Base-by-base conservation (phyloP, 208 protist genomes). In the Trypanosoma melophagium region DNA sequence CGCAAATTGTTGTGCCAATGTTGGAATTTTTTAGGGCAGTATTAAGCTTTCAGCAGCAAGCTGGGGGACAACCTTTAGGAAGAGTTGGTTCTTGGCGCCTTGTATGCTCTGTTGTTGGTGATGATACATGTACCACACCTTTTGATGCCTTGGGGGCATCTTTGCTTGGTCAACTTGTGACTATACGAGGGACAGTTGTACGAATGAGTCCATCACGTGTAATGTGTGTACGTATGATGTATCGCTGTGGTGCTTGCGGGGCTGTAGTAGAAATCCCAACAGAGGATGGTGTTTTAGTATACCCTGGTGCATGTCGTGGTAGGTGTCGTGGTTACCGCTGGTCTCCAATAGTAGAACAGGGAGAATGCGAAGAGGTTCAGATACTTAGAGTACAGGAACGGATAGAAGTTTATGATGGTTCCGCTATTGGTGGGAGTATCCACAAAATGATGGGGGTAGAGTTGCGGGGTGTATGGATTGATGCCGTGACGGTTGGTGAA, bases 291-390 rank as follows among this genome's bases (percentile, higher is more conserved):
- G 73, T 92, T 58, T 58, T 95, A 59, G 71, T 80, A 38, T 95
- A 86, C 68, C 89, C 89, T 0, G 79, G 83, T 0, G 53, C 80
- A 22, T 95, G 89, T 68, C 52, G 64, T 31, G 81, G 80, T 17
- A 67, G 79, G 22, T 95, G 89, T 62, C 77, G 81, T 21, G 89
- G 89, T 10, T 93, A 89, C 74, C 81, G 78, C 62, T 95, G 85
- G 84, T 40, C 55, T 1, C 84, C 89, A 5, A 24, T 91, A 25
- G 64, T 81, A 12, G 80, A 84, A n/a, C 68, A 74, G 40, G 76
- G 74, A 25, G 72, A 81, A 12, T 92, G 86, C 59, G 86, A 92
- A 50, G 89, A 95, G 73, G 83, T 95, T 60, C 89, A 95, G 74
- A 52, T 87, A 31, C 72, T 95, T 19, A 88, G 89, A 25, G 56